These are phyloP conservation scores for Cyberlindnera maritima DNA, from an alignment of 805 yeast species.

Conservation along the genomic window DNA sequence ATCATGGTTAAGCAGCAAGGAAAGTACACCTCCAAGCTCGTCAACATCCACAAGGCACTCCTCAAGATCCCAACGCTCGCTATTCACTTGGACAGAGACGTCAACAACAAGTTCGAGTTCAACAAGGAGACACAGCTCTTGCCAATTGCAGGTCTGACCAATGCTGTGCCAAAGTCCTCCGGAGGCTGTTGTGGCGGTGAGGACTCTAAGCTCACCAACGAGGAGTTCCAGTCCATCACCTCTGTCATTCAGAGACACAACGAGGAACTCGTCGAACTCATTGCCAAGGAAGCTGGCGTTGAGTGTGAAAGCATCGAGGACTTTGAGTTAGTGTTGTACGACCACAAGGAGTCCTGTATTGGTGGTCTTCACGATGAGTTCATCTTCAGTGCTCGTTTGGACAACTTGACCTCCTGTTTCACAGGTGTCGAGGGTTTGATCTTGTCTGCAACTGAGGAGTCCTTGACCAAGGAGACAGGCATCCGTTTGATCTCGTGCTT, in stretches of 20 bases:
- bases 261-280: conserved; percentile 59
- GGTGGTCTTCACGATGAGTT: conserved; percentile 93
- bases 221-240: conserved; percentile 63
- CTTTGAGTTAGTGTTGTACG: conserved; percentile 83
- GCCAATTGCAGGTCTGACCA: conserved; percentile 76
- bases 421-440: conserved; percentile 73
- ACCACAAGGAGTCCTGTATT: conserved; percentile 75
- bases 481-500: conserved; percentile 78
- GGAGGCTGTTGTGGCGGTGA: conserved; percentile 51
- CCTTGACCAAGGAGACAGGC: conserved; percentile 47
- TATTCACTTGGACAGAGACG: conserved; percentile 81
- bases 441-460: conserved; percentile 40
- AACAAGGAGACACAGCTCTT: conserved; percentile 83
- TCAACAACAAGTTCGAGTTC: conserved; percentile 76
- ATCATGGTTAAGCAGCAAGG: conserved; percentile 58
- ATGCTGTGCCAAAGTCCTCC: conserved; percentile 29
- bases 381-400: conserved; percentile 87
- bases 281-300: conserved; percentile 64
- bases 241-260: conserved; percentile 74
- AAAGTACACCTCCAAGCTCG: conserved; percentile 58
- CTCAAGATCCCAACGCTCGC: conserved; percentile 93
- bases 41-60: conserved; percentile 80
- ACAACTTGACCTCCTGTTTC: conserved; percentile 85
- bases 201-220: conserved; percentile 42
- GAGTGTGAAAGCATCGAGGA: conserved; percentile 67